These are phyloP conservation scores for Cavenderia fasciculata DNA, from an alignment of 78 protist species.

Conservation along the genomic window DNA sequence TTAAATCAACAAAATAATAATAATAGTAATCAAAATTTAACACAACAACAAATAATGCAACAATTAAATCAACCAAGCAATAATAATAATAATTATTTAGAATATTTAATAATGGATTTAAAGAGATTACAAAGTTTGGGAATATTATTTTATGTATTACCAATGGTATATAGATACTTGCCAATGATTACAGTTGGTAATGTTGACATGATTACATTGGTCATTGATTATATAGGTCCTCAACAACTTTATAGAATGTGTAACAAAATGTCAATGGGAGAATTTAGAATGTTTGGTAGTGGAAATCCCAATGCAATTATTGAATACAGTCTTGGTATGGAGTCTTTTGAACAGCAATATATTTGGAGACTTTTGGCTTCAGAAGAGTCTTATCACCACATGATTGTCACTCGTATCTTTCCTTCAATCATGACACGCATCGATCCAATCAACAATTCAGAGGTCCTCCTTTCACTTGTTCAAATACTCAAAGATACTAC, in stretches of 20 bases:
- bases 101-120: constrained; percentile 30
- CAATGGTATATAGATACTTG: constrained; percentile 29
- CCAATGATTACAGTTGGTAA: constrained; percentile 26
- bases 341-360: constrained; percentile 54
- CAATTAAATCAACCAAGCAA: neutral
- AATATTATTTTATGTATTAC: constrained; percentile 15
- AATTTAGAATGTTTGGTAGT: constrained; percentile 57
- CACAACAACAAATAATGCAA: neutral
- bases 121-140: neutral
- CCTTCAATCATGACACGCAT: neutral
- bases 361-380: constrained; percentile 46
- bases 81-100: too few species aligned
- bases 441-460: constrained; percentile 36
- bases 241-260: constrained; percentile 25
- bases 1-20: too few species aligned
- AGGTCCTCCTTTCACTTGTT: constrained; percentile 3
- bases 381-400: constrained; percentile 36
- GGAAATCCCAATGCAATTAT: neutral
- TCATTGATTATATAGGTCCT: constrained; percentile 19
- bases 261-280: constrained; percentile 53
- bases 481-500: neutral
- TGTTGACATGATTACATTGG: constrained; percentile 11
- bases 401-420: neutral
- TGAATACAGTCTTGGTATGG: constrained; percentile 14
- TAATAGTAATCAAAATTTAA: neutral